A percentile compares a stretch with the other conserved stretches of the same genome.
Evolutionary conservation across 495 filamentous ascomycete genomes (phyloP).

Genomic region (Clavariopsis aquatica): DNA sequence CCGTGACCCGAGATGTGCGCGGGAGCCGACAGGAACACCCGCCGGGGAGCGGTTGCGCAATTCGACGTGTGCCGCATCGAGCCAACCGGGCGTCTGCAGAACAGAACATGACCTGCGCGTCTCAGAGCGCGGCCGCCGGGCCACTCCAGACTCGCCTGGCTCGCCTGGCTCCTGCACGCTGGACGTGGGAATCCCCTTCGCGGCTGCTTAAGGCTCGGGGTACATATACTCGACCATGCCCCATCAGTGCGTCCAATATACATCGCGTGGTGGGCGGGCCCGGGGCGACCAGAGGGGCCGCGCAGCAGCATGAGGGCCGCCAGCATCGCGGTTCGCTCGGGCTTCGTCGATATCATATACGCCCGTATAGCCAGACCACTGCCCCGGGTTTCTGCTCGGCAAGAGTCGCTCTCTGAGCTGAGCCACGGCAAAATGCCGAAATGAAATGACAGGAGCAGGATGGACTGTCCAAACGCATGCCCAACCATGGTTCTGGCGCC

Average conservation of each 20-base stretch:
- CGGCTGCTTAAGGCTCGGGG: slow-evolving; percentile 10
- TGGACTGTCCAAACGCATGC: slow-evolving; percentile 7
- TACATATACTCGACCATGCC: slow-evolving; percentile 9
- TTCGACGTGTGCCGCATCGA: neutral
- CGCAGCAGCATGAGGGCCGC: neutral
- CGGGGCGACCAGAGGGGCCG: slow-evolving; percentile 6
- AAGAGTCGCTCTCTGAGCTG: slow-evolving; percentile 23
- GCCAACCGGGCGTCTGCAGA: neutral
- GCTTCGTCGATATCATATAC: slow-evolving; percentile 2
- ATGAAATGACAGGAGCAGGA: slow-evolving; percentile 33
- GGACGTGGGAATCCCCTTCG: neutral
- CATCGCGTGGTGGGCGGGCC: slow-evolving; percentile 12
- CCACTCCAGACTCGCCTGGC: neutral
- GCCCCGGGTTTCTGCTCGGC: slow-evolving; percentile 12
- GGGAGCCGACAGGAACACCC: slow-evolving; percentile 1
- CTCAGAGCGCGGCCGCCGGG: neutral
- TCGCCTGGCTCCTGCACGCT: slow-evolving; percentile 2
- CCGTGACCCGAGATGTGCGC: neutral
- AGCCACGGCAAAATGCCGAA: slow-evolving; percentile 16
- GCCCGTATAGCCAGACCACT: slow-evolving; percentile 16
- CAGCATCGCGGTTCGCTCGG: slow-evolving; percentile 9
- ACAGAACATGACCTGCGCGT: slow-evolving; percentile 1
- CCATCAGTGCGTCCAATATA: slow-evolving; percentile 16
- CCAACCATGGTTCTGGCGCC: slow-evolving; percentile 23
- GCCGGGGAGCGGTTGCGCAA: slow-evolving; percentile 25